phyloP scores from a whole-genome alignment of 1,284 basidiomycete species.

The Moesziomyces parantarcticus region DNA sequence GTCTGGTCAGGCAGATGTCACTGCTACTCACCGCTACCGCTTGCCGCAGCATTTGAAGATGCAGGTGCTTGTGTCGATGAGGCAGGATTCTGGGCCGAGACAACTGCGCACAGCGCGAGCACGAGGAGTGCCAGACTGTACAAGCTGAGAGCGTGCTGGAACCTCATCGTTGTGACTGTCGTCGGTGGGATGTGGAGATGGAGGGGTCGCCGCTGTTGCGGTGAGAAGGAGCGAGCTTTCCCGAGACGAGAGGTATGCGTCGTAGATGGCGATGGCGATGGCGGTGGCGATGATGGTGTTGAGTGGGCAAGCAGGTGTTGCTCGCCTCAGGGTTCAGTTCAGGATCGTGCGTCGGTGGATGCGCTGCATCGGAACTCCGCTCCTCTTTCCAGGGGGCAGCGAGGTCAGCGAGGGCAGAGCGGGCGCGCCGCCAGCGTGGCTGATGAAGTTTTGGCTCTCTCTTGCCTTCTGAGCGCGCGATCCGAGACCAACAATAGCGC shows the following conservation, averaged over 20 bases:
- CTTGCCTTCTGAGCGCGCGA: no score
- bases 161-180: constrained; percentile 11
- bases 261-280: no score
- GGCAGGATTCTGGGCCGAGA: constrained; percentile 33
- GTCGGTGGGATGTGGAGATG: constrained; percentile 1
- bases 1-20: background rate
- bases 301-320: background rate
- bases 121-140: constrained; percentile 30
- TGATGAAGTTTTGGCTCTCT: background rate
- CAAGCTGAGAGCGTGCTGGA: constrained; percentile 15
- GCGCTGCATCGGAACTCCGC: constrained; percentile 25
- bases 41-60: constrained; percentile 10
- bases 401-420: no score
- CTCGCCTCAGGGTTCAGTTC: constrained; percentile 8
- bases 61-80: constrained; percentile 27
- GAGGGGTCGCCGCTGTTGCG: no score
- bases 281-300: background rate
- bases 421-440: no score
- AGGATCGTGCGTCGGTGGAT: no score
- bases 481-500: no score
- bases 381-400: background rate
- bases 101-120: constrained; percentile 27
- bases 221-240: no score
- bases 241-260: no score
- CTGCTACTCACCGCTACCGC: constrained; percentile 21